Evolutionary conservation across 495 filamentous ascomycete species (phyloP).

Genomic region (Tuber umbilicatum): DNA sequence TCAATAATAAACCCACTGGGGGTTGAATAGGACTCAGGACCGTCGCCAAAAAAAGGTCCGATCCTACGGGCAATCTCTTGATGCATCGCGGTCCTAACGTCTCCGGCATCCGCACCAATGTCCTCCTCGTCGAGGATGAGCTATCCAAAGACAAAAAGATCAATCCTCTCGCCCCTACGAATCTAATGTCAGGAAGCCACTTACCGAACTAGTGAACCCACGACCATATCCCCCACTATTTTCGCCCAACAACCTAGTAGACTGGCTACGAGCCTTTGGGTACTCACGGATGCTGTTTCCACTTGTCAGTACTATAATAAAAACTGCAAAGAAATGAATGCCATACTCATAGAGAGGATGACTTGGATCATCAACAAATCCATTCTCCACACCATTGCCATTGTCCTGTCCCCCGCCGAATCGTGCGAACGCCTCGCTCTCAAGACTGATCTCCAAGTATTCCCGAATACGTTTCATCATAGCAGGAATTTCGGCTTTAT

Average conservation of each 20-base stretch:
- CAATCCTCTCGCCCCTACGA: neutral
- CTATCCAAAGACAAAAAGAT: neutral
- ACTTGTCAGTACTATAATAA: neutral
- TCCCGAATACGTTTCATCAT: constrained; percentile 19
- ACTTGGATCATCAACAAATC: neutral
- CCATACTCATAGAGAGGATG: neutral
- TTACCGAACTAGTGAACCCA: neutral
- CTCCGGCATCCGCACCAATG: neutral
- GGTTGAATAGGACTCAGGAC: neutral
- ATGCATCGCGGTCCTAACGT: neutral
- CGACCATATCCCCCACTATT: neutral
- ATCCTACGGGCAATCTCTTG: neutral
- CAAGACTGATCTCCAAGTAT: constrained; percentile 14
- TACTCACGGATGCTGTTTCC: neutral
- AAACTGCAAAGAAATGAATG: neutral
- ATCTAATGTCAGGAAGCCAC: neutral
- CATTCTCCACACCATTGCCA: neutral
- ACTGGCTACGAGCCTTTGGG: neutral
- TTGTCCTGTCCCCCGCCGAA: constrained; percentile 12
- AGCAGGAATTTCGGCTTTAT: constrained; percentile 19
- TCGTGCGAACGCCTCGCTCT: constrained; percentile 1
- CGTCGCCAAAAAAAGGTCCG: neutral
- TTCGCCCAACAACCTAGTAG: neutral
- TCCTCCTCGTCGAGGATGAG: neutral
- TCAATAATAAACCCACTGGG: neutral